phyloP scores from a whole-genome alignment of 2,329 filamentous ascomycete genomes.

The Trichoderma pleuroti region DNA sequence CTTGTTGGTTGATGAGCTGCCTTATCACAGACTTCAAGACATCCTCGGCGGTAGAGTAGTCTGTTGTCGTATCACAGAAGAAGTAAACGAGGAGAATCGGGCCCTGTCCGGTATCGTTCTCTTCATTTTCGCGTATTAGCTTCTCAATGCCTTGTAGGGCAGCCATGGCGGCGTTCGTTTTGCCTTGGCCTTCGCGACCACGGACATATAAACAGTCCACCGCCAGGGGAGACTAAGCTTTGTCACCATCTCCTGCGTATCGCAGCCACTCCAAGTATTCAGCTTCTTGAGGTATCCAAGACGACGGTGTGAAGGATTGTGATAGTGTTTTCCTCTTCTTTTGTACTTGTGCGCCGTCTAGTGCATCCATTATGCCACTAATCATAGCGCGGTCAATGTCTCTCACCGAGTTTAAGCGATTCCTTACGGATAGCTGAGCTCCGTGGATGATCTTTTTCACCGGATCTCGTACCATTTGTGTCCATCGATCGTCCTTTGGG shows the following conservation, averaged over 20 bases:
- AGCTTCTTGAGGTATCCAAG: not conserved
- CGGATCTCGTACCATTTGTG: constrained; percentile 34
- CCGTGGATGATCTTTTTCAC: constrained; percentile 38
- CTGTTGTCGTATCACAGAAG: constrained; percentile 37
- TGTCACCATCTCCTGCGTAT: not conserved
- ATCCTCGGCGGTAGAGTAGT: constrained; percentile 40
- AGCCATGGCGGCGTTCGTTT: constrained; percentile 40
- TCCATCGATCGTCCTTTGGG: constrained; percentile 37
- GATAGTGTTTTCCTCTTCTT: constrained; percentile 34
- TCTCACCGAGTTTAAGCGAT: constrained; percentile 36
- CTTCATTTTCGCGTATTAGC: constrained; percentile 20
- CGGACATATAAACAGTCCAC: constrained; percentile 39
- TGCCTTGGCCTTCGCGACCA: constrained; percentile 41
- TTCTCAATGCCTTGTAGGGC: constrained; percentile 37
- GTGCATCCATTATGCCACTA: constrained; percentile 30
- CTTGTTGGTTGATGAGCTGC: constrained; percentile 37
- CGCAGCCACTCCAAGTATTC: not conserved
- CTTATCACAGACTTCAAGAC: constrained; percentile 39
- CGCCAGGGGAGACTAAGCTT: constrained; percentile 18
- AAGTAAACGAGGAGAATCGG: constrained; percentile 39
- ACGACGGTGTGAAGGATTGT: not conserved
- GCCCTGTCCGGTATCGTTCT: constrained; percentile 25
- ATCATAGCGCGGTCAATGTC: constrained; percentile 34
- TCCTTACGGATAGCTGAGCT: constrained; percentile 35
- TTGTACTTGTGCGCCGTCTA: constrained; percentile 34